Base-by-base conservation (phyloP, 768 basidiomycete genomes). In the Lactifluus volemus region DNA sequence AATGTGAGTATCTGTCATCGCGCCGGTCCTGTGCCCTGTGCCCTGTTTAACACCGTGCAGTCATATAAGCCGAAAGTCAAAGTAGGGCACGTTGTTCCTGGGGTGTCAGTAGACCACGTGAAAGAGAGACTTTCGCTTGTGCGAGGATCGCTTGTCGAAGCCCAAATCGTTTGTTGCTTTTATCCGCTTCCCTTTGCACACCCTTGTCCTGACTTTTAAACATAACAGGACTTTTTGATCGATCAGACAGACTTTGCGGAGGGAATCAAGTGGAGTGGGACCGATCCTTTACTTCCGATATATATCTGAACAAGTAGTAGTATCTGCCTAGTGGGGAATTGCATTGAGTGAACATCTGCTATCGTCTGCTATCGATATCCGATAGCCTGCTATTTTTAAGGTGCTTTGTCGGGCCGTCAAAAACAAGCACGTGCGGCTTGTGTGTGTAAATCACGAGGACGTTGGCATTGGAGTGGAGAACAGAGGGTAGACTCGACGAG, bases 41-140 rank as follows among this genome's bases (percentile, higher is more conserved):
- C 15, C 21, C 59, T 59, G 5, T 17, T 14, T 2, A 8, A n/a
- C 42, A 7, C 39, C 29, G 14, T 49, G 44, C 36, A 92, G 89
- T 78, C 73, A 57, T 92, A 89, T 67, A 77, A 88, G 5, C 86
- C 88, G 2, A 87, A 89, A 69, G 81, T 82, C 54, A 84, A 89
- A 80, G 76, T 81, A 3, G 93, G 92, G 0, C 94, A 96, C 70
- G 84, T 96, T 54, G 84, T 81, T 10, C 83, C 85, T 11, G 84
- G 78, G 1, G 68, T 89, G n/a, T 72, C 81, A 0, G 74, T 95
- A 34, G 73, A 77, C 1, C 82, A 86, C 50, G 79, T 93, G 67
- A 96, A 95, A 76, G 76, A 83, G 50, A 83, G 83, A n/a, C 78
- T 98, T 47, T 73, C 76, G 19, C 77, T 84, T 68, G 84, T 91